phyloP scores from a whole-genome alignment of 2,329 filamentous ascomycete species.

The Madurella fahalii region DNA sequence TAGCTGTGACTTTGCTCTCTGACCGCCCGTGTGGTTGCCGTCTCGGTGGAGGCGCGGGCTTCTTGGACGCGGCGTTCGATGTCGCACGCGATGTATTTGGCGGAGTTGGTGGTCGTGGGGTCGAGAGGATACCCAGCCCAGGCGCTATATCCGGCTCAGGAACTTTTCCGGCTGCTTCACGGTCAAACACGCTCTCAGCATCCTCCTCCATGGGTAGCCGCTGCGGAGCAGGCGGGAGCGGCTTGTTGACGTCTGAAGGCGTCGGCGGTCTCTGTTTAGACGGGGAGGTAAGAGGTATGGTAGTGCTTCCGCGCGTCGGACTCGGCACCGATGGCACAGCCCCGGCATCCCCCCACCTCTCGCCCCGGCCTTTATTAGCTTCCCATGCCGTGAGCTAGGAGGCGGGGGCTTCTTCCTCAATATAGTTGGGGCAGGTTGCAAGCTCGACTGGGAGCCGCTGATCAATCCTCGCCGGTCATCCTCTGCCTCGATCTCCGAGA shows the following conservation, averaged over 20 bases:
- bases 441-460: constrained; percentile 12
- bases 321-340: constrained; percentile 11
- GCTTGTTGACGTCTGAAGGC: constrained; percentile 56
- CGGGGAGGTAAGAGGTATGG: constrained; percentile 23
- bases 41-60: constrained; percentile 48
- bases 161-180: constrained; percentile 49
- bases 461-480: constrained; percentile 40
- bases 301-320: constrained; percentile 7
- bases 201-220: constrained; percentile 46
- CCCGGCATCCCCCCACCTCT: constrained; percentile 30
- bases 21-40: constrained; percentile 45
- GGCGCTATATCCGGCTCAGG: constrained; percentile 38
- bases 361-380: constrained; percentile 55
- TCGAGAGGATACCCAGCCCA: constrained; percentile 29
- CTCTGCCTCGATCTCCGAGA: constrained; percentile 47
- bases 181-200: constrained; percentile 50
- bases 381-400: constrained; percentile 74
- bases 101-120: constrained; percentile 38
- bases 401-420: constrained; percentile 62
- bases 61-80: constrained; percentile 33
- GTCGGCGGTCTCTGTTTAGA: constrained; percentile 34
- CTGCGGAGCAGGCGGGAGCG: constrained; percentile 52
- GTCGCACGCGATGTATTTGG: constrained; percentile 34
- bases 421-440: constrained; percentile 22
- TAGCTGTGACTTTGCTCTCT: constrained; percentile 38